Evolutionary conservation across 2,329 filamentous ascomycete species (phyloP).

Genomic region (Pestalotiopsis sp.): DNA sequence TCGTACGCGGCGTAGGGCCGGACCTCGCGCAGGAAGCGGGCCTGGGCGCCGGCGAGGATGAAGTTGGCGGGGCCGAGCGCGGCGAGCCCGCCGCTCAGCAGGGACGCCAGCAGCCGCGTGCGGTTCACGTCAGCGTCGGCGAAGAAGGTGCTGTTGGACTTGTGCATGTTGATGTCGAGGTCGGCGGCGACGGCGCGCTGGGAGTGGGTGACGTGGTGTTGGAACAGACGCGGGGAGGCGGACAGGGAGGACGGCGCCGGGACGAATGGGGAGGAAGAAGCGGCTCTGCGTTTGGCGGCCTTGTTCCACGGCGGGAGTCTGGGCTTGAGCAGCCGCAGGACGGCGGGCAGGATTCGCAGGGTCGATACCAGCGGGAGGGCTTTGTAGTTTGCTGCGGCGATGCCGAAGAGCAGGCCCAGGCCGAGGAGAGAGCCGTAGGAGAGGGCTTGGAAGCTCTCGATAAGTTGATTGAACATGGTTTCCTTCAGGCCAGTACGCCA

Average conservation of each 20-base stretch:
- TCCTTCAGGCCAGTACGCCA: too few relatives aligned
- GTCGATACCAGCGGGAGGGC: neutral
- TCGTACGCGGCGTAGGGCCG: slow-evolving; percentile 5
- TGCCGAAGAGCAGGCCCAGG: neutral
- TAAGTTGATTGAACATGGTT: neutral
- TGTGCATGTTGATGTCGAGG: slow-evolving; percentile 9
- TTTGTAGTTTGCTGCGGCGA: slow-evolving; percentile 4
- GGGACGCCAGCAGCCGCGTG: neutral
- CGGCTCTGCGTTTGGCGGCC: neutral
- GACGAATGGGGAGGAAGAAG: neutral
- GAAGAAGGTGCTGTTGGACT: slow-evolving; percentile 13
- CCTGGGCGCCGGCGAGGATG: slow-evolving; percentile 4
- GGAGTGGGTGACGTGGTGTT: neutral
- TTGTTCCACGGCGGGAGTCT: neutral
- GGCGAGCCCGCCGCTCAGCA: slow-evolving; percentile 1
- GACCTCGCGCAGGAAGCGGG: slow-evolving; percentile 9
- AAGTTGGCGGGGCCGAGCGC: slow-evolving; percentile 4
- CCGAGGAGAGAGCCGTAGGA: slow-evolving; percentile 7
- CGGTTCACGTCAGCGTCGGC: slow-evolving; percentile 8
- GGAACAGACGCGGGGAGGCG: neutral
- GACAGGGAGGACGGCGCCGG: neutral
- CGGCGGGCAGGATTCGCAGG: slow-evolving; percentile 1
- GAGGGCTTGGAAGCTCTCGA: neutral
- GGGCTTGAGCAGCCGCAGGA: neutral
- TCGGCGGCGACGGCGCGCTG: slow-evolving; percentile 1